Conservation (phyloP, 306 rosid species). For the Mucuna pruriens region DNA sequence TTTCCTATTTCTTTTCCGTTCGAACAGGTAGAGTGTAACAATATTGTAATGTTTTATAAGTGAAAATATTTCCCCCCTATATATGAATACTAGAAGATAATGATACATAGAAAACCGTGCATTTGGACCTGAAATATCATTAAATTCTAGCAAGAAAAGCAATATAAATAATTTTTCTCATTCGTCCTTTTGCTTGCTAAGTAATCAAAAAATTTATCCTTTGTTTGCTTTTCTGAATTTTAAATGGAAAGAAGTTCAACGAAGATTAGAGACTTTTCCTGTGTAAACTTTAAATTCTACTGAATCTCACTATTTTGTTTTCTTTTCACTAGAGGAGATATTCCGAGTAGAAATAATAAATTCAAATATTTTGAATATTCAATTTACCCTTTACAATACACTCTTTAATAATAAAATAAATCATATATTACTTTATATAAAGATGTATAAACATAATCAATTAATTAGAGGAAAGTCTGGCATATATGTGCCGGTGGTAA, state of each 20-base stretch:
- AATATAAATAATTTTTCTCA: slow-evolving; percentile 20
- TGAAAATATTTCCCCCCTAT: background rate
- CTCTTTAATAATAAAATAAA: background rate
- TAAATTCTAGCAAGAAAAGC: slow-evolving; percentile 55
- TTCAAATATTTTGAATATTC: background rate
- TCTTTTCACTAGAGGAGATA: background rate
- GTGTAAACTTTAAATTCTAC: background rate
- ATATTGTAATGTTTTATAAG: background rate
- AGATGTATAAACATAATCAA: background rate
- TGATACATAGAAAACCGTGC: background rate
- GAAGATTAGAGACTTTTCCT: background rate
- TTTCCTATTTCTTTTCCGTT: background rate
- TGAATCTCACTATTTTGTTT: background rate
- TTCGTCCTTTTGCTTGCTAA: slow-evolving; percentile 43
- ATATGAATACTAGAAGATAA: background rate
- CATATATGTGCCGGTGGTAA: background rate
- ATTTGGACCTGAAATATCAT: slow-evolving; percentile 18
- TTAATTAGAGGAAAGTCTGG: background rate
- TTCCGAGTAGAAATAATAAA: background rate
- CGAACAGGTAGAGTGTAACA: background rate
- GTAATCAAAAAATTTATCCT: background rate
- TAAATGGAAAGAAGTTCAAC: background rate
- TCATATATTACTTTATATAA: background rate
- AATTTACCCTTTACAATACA: background rate
- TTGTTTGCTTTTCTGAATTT: background rate